A percentile compares a stretch with the other conserved stretches of the same genome.
phyloP scores from a whole-genome alignment of 1,139 yeast genomes.

The Diutina rugosa region DNA sequence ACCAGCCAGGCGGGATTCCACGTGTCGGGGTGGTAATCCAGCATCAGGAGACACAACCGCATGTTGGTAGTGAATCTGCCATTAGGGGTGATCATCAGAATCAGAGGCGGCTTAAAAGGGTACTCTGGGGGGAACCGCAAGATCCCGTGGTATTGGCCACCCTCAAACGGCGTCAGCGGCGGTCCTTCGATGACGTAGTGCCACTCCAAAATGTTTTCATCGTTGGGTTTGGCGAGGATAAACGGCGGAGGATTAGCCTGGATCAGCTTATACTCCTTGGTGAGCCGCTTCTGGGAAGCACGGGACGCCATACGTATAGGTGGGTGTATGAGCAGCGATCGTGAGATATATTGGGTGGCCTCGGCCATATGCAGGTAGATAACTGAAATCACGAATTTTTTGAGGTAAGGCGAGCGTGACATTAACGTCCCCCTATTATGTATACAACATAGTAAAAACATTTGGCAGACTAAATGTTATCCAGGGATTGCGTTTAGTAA shows the following conservation, averaged over 20 bases:
- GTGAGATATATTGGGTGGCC: neutral
- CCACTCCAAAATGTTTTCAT: slow-evolving; percentile 33
- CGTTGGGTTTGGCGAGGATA: slow-evolving; percentile 62
- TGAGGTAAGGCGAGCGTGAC: neutral
- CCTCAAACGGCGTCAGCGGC: slow-evolving; percentile 69
- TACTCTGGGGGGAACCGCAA: slow-evolving; percentile 75
- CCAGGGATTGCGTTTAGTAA: too few relatives aligned
- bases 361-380: neutral
- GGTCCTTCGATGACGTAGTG: slow-evolving; percentile 79
- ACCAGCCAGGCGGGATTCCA: slow-evolving; percentile 98
- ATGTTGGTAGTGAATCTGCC: slow-evolving; percentile 72
- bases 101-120: slow-evolving; percentile 89
- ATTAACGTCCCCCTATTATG: too few relatives aligned
- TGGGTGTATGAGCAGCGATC: neutral
- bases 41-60: slow-evolving; percentile 74
- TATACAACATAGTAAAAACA: too few relatives aligned
- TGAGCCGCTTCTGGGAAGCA: slow-evolving; percentile 37
- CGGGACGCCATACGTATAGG: slow-evolving; percentile 31
- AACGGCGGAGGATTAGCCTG: slow-evolving; percentile 71
- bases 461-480: too few relatives aligned
- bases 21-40: slow-evolving; percentile 85
- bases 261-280: slow-evolving; percentile 68
- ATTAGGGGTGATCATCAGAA: slow-evolving; percentile 79
- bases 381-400: neutral
- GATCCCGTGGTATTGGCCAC: slow-evolving; percentile 86